These are phyloP conservation scores for Linaria vulgaris DNA, from an alignment of 257 asterid species.

Conservation along the genomic window DNA sequence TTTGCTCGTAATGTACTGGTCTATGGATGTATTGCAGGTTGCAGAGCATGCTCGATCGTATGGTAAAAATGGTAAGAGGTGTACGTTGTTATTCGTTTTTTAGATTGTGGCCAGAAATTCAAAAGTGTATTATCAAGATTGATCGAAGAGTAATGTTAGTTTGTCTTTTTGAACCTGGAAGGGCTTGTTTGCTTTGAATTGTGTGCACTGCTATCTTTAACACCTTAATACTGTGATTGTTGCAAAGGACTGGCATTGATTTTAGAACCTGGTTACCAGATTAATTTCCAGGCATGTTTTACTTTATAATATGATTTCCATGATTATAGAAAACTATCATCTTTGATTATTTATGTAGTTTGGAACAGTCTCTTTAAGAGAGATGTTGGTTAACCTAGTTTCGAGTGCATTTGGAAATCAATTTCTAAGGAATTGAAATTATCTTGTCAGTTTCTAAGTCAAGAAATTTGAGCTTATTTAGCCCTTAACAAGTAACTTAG, in stretches of 20 bases:
- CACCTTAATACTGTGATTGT: not conserved
- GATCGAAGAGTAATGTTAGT: not conserved
- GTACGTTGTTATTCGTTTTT: conserved; percentile 12
- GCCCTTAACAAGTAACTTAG: too few relatives aligned
- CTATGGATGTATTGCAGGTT: conserved; percentile 56
- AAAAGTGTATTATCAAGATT: not conserved
- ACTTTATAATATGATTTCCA: not conserved
- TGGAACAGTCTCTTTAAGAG: too few relatives aligned
- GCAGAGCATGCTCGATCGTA: conserved; percentile 65
- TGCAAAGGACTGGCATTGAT: not conserved
- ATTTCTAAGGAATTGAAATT: too few relatives aligned
- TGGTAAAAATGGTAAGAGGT: conserved; percentile 74
- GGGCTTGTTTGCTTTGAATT: too few relatives aligned
- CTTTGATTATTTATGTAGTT: not conserved
- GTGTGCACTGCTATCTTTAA: not conserved
- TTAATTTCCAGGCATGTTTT: conserved; percentile 4
- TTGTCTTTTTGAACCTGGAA: not conserved
- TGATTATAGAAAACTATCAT: not conserved
- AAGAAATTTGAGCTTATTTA: too few relatives aligned
- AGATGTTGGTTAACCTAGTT: too few relatives aligned
- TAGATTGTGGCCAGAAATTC: conserved; percentile 12
- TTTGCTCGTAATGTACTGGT: conserved; percentile 6
- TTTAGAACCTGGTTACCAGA: not conserved
- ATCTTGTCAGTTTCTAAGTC: too few relatives aligned
- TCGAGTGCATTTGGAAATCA: too few relatives aligned